phyloP scores from a whole-genome alignment of 1,284 basidiomycete genomes.

The Rhodotorula sp. region DNA sequence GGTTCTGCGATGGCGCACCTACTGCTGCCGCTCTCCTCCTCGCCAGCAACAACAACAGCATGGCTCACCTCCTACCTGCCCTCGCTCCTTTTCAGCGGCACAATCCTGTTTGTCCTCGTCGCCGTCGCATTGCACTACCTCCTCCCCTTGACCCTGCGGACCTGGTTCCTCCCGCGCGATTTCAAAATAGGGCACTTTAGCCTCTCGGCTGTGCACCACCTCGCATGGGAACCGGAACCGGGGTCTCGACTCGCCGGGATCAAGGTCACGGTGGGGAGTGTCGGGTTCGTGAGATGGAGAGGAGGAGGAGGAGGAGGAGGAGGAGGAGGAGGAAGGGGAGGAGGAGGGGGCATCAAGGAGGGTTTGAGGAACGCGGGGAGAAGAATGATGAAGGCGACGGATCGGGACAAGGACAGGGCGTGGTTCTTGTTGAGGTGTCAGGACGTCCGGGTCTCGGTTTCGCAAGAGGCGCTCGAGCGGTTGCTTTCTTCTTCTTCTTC shows the following conservation, averaged over 20 bases:
- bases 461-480: background rate
- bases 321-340: background rate
- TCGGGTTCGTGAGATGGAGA: conserved; percentile 11
- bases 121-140: conserved; percentile 7
- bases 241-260: background rate
- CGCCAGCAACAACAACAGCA: background rate
- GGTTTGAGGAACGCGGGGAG: background rate
- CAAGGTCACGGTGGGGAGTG: background rate
- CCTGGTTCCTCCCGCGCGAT: conserved; percentile 12
- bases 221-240: background rate
- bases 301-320: background rate
- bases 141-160: conserved; percentile 10
- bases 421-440: conserved; percentile 14
- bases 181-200: conserved; percentile 14
- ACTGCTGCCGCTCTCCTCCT: too few relatives aligned
- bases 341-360: background rate
- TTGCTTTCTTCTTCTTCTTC: background rate
- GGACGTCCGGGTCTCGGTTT: conserved; percentile 10
- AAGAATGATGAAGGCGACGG: background rate
- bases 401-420: conserved; percentile 1
- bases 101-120: background rate
- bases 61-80: background rate
- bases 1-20: too few relatives aligned
- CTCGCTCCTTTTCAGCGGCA: background rate
- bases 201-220: conserved; percentile 8